These are phyloP conservation scores for Monilinia vaccinii-corymbosi DNA, from an alignment of 2,329 filamentous ascomycete genomes.

Conservation along the genomic window DNA sequence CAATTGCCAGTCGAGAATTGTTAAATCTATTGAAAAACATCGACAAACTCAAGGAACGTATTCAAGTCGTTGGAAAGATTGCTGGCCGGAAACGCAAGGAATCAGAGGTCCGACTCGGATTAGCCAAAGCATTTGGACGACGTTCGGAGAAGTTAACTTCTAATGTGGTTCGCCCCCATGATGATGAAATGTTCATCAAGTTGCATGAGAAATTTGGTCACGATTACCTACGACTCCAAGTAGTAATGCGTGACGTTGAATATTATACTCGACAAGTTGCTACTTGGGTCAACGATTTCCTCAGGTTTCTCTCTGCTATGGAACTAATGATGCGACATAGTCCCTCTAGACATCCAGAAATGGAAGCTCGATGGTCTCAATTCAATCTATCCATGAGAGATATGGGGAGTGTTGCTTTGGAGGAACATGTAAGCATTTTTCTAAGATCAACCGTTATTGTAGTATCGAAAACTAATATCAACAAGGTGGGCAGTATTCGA, in stretches of 20 bases:
- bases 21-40: conserved; percentile 72
- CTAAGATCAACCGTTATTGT: neutral
- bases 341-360: conserved; percentile 67
- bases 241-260: conserved; percentile 81
- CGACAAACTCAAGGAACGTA: conserved; percentile 92
- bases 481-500: conserved; percentile 54
- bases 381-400: conserved; percentile 84
- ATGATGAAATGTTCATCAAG: conserved; percentile 74
- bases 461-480: conserved; percentile 11
- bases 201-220: conserved; percentile 82
- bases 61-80: conserved; percentile 84
- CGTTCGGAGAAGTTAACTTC: conserved; percentile 43
- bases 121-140: conserved; percentile 84
- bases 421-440: conserved; percentile 62
- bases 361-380: conserved; percentile 89
- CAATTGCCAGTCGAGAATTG: conserved; percentile 41
- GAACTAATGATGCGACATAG: conserved; percentile 75
- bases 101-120: conserved; percentile 73
- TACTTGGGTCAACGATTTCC: conserved; percentile 71
- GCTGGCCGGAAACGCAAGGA: conserved; percentile 78
- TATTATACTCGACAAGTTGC: conserved; percentile 78
- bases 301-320: conserved; percentile 71
- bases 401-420: conserved; percentile 71
- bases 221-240: conserved; percentile 84
- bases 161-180: conserved; percentile 61